Conservation (phyloP, 805 yeast species). For the Kodamaea fukazawae region DNA sequence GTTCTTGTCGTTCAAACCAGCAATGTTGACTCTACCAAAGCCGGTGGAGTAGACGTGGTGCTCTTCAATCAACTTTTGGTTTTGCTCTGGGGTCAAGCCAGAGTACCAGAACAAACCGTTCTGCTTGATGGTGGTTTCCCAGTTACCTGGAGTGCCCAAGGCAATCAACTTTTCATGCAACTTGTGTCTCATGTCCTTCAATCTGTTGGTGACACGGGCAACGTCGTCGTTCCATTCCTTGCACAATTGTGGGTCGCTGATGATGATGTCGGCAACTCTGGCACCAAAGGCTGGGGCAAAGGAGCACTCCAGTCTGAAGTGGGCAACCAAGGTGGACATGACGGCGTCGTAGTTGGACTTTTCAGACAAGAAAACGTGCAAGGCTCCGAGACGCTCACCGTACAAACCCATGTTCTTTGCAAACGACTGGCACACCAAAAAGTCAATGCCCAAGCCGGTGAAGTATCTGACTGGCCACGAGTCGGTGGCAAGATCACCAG, state of each 20-base stretch:
- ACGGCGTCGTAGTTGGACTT: constrained; percentile 14
- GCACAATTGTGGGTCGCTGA: constrained; percentile 4
- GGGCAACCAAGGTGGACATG: constrained; percentile 26
- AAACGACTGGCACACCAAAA: constrained; percentile 36
- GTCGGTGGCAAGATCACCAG: constrained; percentile 28
- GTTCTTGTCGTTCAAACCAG: constrained; percentile 41
- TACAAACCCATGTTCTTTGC: constrained; percentile 43
- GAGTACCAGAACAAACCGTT: constrained; percentile 46
- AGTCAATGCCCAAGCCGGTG: constrained; percentile 24
- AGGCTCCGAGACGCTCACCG: constrained; percentile 39
- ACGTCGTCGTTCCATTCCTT: constrained; percentile 38
- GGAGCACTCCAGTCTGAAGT: constrained; percentile 42
- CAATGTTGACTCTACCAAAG: constrained; percentile 44
- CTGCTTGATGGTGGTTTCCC: constrained; percentile 36
- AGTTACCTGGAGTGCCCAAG: constrained; percentile 43
- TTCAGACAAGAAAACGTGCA: constrained; percentile 31
- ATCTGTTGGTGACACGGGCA: constrained; percentile 26
- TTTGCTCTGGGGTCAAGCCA: constrained; percentile 37
- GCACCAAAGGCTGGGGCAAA: constrained; percentile 50
- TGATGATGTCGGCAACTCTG: constrained; percentile 29
- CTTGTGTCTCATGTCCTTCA: constrained; percentile 29
- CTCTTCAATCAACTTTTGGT: constrained; percentile 27
- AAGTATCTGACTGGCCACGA: constrained; percentile 40
- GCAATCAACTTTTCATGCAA: constrained; percentile 28
- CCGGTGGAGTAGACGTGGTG: constrained; percentile 39